Conservation (phyloP, 352 stramenopile genomes). For the Pythium oligandrum region DNA sequence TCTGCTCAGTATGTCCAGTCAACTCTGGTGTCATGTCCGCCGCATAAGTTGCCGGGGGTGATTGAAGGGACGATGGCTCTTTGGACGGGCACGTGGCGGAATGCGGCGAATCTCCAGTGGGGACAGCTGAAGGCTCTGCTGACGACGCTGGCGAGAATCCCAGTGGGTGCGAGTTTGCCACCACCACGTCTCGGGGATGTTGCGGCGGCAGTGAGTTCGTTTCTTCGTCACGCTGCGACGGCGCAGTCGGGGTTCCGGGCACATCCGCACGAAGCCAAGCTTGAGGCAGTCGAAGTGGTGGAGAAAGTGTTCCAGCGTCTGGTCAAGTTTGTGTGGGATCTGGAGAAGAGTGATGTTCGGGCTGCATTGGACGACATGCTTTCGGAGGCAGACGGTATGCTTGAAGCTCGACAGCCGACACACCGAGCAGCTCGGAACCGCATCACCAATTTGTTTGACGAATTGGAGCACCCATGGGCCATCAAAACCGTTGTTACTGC, state of each 20-base stretch:
- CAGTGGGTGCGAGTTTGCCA: constrained; percentile 27
- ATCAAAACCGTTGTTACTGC: constrained; percentile 31
- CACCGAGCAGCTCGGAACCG: constrained; percentile 46
- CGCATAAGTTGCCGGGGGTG: constrained; percentile 30
- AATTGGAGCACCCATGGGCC: constrained; percentile 71
- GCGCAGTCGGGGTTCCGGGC: constrained; percentile 5
- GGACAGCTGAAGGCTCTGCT: constrained; percentile 38
- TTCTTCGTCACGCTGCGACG: constrained; percentile 17
- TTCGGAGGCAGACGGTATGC: constrained; percentile 28
- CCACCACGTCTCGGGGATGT: constrained; percentile 34
- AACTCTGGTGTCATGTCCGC: constrained; percentile 32
- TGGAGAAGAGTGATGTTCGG: constrained; percentile 49
- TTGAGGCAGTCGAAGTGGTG: constrained; percentile 39
- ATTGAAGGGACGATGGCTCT: constrained; percentile 26
- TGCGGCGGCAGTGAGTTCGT: constrained; percentile 17
- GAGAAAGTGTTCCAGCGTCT: constrained; percentile 32
- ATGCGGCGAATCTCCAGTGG: constrained; percentile 23
- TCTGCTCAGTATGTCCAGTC: constrained; percentile 40
- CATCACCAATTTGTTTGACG: constrained; percentile 41
- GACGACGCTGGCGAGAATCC: constrained; percentile 39
- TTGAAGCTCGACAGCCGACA: constrained; percentile 35
- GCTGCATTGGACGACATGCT: constrained; percentile 58
- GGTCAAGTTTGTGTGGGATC: constrained; percentile 71
- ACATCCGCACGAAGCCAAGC: constrained; percentile 32
- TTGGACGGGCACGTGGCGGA: constrained; percentile 51